Evolutionary conservation across 768 basidiomycete species (phyloP), one percentile per base, ranked within the genome.

Genomic region (Dictyophora rubrovolvata): DNA sequence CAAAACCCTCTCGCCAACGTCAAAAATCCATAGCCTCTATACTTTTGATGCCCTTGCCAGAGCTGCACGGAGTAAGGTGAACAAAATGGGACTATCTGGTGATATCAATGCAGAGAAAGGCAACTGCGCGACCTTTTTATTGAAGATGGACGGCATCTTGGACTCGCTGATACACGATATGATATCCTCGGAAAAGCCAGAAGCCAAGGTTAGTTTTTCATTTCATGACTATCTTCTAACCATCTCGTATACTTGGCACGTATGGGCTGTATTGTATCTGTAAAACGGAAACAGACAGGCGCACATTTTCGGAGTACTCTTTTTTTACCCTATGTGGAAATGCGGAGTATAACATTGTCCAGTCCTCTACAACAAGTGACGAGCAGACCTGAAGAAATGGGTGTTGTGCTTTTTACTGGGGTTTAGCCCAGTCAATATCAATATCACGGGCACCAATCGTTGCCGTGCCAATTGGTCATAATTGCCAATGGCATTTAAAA

Each of bases 41-140:
- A 84, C 87, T 46, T 90, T 99, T 69, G 94, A 99, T 73, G 89
- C 94, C 18, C 78, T 99, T 61, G 82, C 91, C 48, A 85, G 95
- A 60, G 93, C 86, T 17, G 91, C 92, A 18, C 79, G 84, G 60
- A 75, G 76, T 60, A 77, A 83, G 51, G 82, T 77, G 49, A 83
- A 74, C 65, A 93, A 93, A 69, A 79, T 81, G 55, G 75, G 77
- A 54, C 68, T 83, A 23, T 74, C 79, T 63, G 80, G 77, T 63
- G 82, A 86, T 65, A 64, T 77, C 53, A 78, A 77, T 59, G 73
- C 79, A 42, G 72, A 71, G 54, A 79, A 78, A 62, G 87, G 87
- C 63, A 89, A 88, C 65, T 79, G 79, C 64, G 88, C 88, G 7
- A 87, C 86, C 1, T 95, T 98, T 71, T 74, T 97, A 53, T 77